A percentile compares a stretch with the other conserved stretches of the same genome.
Conservation (phyloP, 2,329 filamentous ascomycete species). For the Dactylonectria estremocensis region DNA sequence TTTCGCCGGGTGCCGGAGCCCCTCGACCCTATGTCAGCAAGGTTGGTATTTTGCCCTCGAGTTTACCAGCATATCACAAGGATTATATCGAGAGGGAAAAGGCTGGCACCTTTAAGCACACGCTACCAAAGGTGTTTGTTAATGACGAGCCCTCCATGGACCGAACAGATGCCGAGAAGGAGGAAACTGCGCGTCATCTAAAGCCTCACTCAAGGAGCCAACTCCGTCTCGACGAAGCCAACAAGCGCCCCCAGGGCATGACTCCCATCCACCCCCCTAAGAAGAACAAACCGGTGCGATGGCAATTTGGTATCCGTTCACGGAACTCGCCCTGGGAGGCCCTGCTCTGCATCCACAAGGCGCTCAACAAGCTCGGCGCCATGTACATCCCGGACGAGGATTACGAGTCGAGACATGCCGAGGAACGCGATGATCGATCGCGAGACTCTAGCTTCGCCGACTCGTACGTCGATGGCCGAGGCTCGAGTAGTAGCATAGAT, state of each 20-base stretch:
- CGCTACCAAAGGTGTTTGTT: constrained; percentile 60
- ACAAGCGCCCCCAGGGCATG: constrained; percentile 72
- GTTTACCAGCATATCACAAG: constrained; percentile 89
- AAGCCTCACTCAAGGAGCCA: constrained; percentile 87
- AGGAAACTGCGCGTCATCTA: constrained; percentile 83
- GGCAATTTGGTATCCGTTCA: constrained; percentile 98
- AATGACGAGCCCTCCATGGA: constrained; percentile 65
- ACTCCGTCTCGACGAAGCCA: constrained; percentile 76
- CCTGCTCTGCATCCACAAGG: constrained; percentile 94
- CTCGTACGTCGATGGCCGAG: constrained; percentile 55
- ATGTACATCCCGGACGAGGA: constrained; percentile 84
- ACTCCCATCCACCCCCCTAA: constrained; percentile 76
- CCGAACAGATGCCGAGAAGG: constrained; percentile 81
- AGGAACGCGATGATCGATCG: constrained; percentile 54
- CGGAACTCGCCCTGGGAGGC: constrained; percentile 96
- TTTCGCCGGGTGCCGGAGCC: constrained; percentile 64
- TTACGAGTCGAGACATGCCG: constrained; percentile 64
- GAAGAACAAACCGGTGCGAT: constrained; percentile 86
- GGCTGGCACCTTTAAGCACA: constrained; percentile 63
- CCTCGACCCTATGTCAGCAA: constrained; percentile 80
- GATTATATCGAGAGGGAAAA: constrained; percentile 86
- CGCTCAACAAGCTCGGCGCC: constrained; percentile 88
- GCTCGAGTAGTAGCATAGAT: constrained; percentile 62
- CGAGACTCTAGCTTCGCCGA: constrained; percentile 60
- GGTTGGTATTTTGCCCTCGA: constrained; percentile 92